Base-by-base conservation (phyloP, 768 basidiomycete genomes). In the Strobilomyces echinocephalus region DNA sequence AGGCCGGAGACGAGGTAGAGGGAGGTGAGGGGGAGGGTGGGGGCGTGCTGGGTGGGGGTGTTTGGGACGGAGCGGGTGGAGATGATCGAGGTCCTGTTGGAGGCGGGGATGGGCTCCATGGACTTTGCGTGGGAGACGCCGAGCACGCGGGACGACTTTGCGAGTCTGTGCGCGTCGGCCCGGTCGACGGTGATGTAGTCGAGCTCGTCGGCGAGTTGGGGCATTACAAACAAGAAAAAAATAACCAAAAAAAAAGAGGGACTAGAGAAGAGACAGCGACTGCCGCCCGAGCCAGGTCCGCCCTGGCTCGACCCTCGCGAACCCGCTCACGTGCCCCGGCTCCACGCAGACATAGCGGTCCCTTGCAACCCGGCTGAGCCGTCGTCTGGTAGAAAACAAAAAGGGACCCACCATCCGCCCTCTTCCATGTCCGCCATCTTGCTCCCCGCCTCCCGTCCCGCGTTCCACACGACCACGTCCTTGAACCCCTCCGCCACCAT, bases 381-480 rank as follows among this genome's bases (percentile, higher is more conserved):
- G 24, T 24, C 24, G 24, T 24, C 24, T 24, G 24, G 24, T 4
- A 24, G 24, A 24, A 24, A 24, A 24, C 24, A 24, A 24, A 24
- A 24, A 4, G 24, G 2, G 9, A 46, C 53, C 57, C 66, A 93
- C 91, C 91, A 95, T 67, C 95, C 95, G 0, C 79, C 79, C 7
- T 79, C 77, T 64, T 97, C 91, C 91, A 99, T 92, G 65, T 99
- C 95, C 12, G 69, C 82, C 9, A 98, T 87, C 62, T 81, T 85
- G 21, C 74, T 73, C 0, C 92, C 92, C 12, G 69, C 75, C 54
- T 78, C 81, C 31, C 74, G 76, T 61, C 83, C 83, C 8, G 97
- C 95, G 73, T 99, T 98, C 95, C 97, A 98, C 38, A 95, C 73
- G n/a, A 94, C 92, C 8, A 93, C 81, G 54, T 92, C 86, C 63